These are phyloP conservation scores for Phytophthora pluvialis DNA, from an alignment of 352 stramenopile species.

Conservation along the genomic window DNA sequence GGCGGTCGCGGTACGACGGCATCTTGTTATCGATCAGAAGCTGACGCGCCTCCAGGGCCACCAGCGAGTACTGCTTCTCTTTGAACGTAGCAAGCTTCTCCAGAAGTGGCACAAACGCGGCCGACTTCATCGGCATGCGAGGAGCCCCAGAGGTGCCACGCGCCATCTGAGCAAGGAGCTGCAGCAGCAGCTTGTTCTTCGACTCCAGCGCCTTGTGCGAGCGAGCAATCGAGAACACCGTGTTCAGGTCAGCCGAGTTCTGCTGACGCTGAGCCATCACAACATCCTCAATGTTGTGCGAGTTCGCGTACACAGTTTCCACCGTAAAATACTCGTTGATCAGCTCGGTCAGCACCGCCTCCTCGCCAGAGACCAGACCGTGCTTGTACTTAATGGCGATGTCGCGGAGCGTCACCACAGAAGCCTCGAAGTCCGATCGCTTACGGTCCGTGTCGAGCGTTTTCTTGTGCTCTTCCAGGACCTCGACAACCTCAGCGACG, in stretches of 20 bases:
- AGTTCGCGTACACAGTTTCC: constrained; percentile 76
- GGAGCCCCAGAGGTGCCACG: constrained; percentile 38
- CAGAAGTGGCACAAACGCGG: constrained; percentile 81
- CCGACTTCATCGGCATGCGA: constrained; percentile 65
- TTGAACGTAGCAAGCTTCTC: constrained; percentile 89
- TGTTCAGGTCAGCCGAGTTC: constrained; percentile 85
- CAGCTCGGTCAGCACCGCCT: constrained; percentile 71
- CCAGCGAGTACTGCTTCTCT: constrained; percentile 92
- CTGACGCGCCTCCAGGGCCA: constrained; percentile 95
- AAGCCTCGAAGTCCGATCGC: constrained; percentile 71
- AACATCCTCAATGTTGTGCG: constrained; percentile 85
- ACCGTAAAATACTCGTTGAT: constrained; percentile 85
- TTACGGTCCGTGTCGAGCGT: constrained; percentile 62
- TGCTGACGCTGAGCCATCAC: constrained; percentile 90
- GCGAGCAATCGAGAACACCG: constrained; percentile 91
- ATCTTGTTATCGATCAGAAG: constrained; percentile 97
- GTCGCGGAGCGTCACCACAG: constrained; percentile 73
- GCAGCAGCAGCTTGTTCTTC: constrained; percentile 85
- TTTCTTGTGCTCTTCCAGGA: constrained; percentile 74
- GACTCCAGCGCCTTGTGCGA: constrained; percentile 91
- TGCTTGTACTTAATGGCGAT: constrained; percentile 80
- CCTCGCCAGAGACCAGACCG: constrained; percentile 71
- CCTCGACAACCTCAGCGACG: constrained; percentile 53
- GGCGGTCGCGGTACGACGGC: constrained; percentile 93
- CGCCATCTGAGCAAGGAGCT: constrained; percentile 69